phyloP scores from a whole-genome alignment of 768 basidiomycete species.

The Leccinum truebloodii region DNA sequence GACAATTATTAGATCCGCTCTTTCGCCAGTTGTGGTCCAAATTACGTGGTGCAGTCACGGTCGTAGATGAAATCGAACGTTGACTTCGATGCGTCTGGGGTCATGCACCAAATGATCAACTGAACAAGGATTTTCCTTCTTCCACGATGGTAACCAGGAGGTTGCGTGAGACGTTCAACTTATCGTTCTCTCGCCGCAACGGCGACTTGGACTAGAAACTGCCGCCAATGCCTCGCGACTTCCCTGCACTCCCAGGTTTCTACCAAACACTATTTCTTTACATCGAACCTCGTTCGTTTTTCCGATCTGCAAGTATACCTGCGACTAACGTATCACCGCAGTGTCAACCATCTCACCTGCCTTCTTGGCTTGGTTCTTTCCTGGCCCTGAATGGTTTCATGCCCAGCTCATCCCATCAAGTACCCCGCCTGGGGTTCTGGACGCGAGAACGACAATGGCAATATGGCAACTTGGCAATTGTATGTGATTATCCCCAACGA shows the following conservation, averaged over 20 bases:
- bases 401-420: constrained; percentile 58
- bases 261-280: constrained; percentile 65
- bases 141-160: not conserved
- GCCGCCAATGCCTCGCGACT: constrained; percentile 29
- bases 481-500: constrained; percentile 28
- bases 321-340: constrained; percentile 28
- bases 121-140: not conserved
- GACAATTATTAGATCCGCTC: not conserved
- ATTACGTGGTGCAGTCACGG: no score
- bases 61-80: not conserved
- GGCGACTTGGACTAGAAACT: not conserved
- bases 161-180: not conserved
- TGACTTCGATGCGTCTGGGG: not conserved
- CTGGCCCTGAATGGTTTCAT: constrained; percentile 68
- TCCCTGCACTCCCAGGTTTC: constrained; percentile 61
- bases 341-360: constrained; percentile 54
- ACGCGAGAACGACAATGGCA: constrained; percentile 57
- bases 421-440: constrained; percentile 33
- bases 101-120: not conserved
- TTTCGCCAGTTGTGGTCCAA: not conserved
- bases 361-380: constrained; percentile 53
- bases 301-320: not conserved
- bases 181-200: not conserved
- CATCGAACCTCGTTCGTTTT: constrained; percentile 57
- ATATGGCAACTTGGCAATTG: constrained; percentile 72